A percentile compares a stretch with the other conserved stretches of the same genome.
These are phyloP conservation scores for Euphrasia arctica DNA, from an alignment of 305 asterid species.

Conservation along the genomic window DNA sequence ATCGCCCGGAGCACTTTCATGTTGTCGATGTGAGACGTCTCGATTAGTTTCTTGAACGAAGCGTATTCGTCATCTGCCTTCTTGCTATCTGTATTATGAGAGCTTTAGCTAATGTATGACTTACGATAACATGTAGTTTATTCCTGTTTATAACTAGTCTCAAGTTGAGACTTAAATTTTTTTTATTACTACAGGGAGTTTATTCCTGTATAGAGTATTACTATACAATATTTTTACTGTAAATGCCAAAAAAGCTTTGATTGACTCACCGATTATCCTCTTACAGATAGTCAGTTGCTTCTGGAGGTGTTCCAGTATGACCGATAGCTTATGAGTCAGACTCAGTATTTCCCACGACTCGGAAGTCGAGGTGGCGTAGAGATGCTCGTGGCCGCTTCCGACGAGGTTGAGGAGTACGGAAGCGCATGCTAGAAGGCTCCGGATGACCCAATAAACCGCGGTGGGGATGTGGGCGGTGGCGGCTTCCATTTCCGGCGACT, in stretches of 20 bases:
- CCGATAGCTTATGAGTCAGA: conserved; percentile 66
- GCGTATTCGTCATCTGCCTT: conserved; percentile 39
- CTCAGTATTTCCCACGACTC: conserved; percentile 76
- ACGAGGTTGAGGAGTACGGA: conserved; percentile 58
- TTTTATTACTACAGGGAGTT: too few relatives aligned
- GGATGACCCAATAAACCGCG: conserved; percentile 76
- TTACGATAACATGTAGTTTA: too few relatives aligned
- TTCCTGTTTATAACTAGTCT: too few relatives aligned
- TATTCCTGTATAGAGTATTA: too few relatives aligned
- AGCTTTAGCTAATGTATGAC: too few relatives aligned
- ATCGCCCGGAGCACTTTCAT: conserved; percentile 55
- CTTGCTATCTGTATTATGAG: conserved; percentile 39
- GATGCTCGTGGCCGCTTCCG: conserved; percentile 79
- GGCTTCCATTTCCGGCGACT: conserved; percentile 47
- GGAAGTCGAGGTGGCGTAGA: conserved; percentile 42
- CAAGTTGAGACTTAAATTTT: too few relatives aligned
- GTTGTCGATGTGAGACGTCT: conserved; percentile 68
- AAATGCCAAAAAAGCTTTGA: too few relatives aligned
- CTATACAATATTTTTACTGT: too few relatives aligned
- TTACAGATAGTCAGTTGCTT: conserved; percentile 36
- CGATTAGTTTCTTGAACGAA: conserved; percentile 49
- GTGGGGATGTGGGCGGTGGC: conserved; percentile 72
- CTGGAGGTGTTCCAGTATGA: conserved; percentile 54
- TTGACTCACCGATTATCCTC: conserved; percentile 43
- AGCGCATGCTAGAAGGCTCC: conserved; percentile 69